Evolutionary conservation across 805 yeast species (phyloP), one percentile per base, ranked within the genome.

Genomic region (Myxozyma monticola): DNA sequence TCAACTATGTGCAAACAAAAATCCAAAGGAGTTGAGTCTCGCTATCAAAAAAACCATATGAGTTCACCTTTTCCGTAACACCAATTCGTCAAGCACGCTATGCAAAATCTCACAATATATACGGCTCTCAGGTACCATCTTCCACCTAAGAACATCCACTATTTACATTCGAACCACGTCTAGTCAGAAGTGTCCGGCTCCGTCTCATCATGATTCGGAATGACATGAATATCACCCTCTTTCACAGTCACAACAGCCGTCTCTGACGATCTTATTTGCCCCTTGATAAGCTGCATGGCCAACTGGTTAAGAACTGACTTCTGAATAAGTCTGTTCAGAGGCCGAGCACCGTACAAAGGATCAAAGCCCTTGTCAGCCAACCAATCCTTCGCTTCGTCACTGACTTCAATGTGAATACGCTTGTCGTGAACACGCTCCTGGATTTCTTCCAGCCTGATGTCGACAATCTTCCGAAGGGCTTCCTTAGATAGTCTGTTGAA

Each of bases 261-360:
- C 60, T 81, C 86, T 37, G 76, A 80, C 40, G 75, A 68, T 54
- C 73, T 76, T 10, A 91, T 75, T 61, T 85, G 85, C 2, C 97
- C 97, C 64, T 81, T 82, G 55, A 93, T 79, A 74, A 93, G 65
- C 61, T 77, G 71, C 62, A 79, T 75, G 2, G 98, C 95, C 79
- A 93, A 76, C 21, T 97, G 96, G 65, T 90, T 90, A 68, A 93
- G 74, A n/a, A 93, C 66, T 56, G 77, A 71, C 72, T 84, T 87
- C 67, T 89, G 96, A 53, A 91, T 81, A 45, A 89, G 76, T 62
- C 99, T 79, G 73, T 93, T 91, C 67, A 93, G 76, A 9, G 99
- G 99, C 65, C 99, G 80, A 0, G 99, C 99, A 60, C 99, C 99
- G 64, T 91, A 93, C 37, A 83, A 68, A 28, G 88, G 86, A 64